Conservation (phyloP, 768 basidiomycete genomes). For the Sutorius australiensis region DNA sequence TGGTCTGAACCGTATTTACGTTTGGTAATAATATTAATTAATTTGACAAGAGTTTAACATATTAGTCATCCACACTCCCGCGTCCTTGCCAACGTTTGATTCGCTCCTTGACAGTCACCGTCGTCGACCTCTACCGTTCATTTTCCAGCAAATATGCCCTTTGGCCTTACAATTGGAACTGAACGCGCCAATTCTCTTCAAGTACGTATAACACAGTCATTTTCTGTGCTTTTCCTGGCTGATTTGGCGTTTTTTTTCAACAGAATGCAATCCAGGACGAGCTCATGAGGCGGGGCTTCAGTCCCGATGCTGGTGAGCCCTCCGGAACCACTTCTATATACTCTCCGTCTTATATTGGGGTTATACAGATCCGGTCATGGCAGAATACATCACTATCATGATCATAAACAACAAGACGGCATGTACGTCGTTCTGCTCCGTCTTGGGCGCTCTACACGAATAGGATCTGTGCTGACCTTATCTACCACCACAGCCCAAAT, state of each 20-base stretch:
- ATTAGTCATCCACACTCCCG: conserved; percentile 26
- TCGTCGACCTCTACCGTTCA: conserved; percentile 22
- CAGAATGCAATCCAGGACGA: conserved; percentile 81
- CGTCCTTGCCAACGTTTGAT: conserved; percentile 17
- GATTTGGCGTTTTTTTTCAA: conserved; percentile 9
- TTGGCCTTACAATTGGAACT: conserved; percentile 75
- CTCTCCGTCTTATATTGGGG: conserved; percentile 8
- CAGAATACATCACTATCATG: conserved; percentile 94
- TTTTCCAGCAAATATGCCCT: conserved; percentile 46
- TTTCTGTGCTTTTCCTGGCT: conserved; percentile 13
- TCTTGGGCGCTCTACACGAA: neutral
- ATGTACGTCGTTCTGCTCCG: conserved; percentile 41
- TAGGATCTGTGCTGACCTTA: conserved; percentile 3
- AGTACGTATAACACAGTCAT: conserved; percentile 35
- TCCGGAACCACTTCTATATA: conserved; percentile 3
- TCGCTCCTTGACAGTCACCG: conserved; percentile 27
- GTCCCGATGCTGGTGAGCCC: conserved; percentile 65
- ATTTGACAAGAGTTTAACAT: conserved; percentile 13
- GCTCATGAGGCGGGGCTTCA: conserved; percentile 70
- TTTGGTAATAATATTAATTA: conserved; percentile 1
- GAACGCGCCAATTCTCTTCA: conserved; percentile 71
- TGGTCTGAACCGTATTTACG: neutral
- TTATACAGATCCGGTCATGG: conserved; percentile 77
- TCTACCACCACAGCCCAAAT: conserved; percentile 61
- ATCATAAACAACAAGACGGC: conserved; percentile 87